Conservation (phyloP, 1,284 basidiomycete species). For the Vanrija humicola region DNA sequence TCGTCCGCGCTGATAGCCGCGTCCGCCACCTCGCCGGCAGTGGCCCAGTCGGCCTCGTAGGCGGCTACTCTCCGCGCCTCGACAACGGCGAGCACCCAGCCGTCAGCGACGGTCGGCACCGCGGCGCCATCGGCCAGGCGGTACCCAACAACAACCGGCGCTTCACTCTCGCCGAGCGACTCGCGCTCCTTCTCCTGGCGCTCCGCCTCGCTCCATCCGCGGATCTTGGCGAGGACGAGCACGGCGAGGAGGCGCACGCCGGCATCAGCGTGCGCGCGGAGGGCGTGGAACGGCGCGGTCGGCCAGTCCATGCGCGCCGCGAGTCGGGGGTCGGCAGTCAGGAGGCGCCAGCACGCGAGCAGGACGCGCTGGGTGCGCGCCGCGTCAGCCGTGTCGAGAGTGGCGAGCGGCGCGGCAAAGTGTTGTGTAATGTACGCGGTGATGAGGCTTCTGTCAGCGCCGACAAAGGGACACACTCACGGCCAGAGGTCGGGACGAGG, state of each 20-base stretch:
- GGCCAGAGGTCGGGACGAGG: constrained; percentile 40
- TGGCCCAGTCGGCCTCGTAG: constrained; percentile 3
- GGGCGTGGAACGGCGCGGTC: constrained; percentile 52
- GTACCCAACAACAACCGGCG: constrained; percentile 26
- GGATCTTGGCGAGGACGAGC: constrained; percentile 68
- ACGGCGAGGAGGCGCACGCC: constrained; percentile 69
- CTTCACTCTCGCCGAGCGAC: constrained; percentile 58
- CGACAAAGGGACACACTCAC: constrained; percentile 22
- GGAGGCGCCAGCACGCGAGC: constrained; percentile 73
- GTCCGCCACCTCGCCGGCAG: background rate
- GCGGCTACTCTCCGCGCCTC: constrained; percentile 59
- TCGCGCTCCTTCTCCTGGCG: constrained; percentile 59
- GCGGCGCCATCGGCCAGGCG: constrained; percentile 16
- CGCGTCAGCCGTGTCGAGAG: constrained; percentile 40
- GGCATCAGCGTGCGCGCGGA: constrained; percentile 56
- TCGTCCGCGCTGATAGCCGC: constrained; percentile 48
- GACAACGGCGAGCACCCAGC: constrained; percentile 69
- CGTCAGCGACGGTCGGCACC: constrained; percentile 56
- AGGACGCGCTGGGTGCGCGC: constrained; percentile 61
- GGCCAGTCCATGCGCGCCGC: constrained; percentile 65
- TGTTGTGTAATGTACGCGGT: constrained; percentile 24
- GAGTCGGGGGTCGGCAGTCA: constrained; percentile 66
- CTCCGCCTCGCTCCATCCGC: constrained; percentile 70
- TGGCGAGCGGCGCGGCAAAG: constrained; percentile 28
- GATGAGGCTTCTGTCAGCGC: constrained; percentile 20